Base-by-base conservation (phyloP, 352 stramenopile genomes). In the Phytophthora tubulina region DNA sequence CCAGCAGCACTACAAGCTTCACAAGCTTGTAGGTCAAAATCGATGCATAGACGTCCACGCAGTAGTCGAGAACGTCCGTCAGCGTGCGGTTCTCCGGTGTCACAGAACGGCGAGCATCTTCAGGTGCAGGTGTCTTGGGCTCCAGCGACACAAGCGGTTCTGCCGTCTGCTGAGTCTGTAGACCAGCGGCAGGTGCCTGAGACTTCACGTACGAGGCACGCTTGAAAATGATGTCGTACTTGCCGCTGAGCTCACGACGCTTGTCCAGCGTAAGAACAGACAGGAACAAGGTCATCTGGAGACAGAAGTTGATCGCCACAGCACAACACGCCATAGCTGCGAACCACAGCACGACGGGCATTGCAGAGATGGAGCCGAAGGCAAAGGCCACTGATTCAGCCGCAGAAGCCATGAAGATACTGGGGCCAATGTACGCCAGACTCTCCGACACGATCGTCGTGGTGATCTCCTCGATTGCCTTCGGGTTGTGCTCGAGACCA, bases 261-360 rank as follows among this genome's bases (percentile, higher is more conserved):
- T 89, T 89, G 68, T 91, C 84, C 7, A 91, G 53, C 6, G 76
- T 87, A n/a, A 91, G 57, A 17, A 91, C 66, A n/a, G 81, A 81
- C 0, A 91, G 54, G 56, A 91, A 82, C 54, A 91, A 54, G 27
- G 84, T 90, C 76, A 90, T 85, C 67, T 90, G 82, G 44, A 90
- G 61, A 48, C 72, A 78, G 48, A 91, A 89, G 58, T 91, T 91
- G 55, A 91, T 73, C 14, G 70, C 66, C 48, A 91, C 82, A 10
- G 84, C 81, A 35, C 75, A 84, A 39, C 75, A 82, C 2, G 84
- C 73, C 67, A 90, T 90, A 6, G 80, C 84, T 57, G 84, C 84
- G 68, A 91, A 91, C 80, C 82, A 91, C 54, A 88, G 41, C 13
- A 91, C 84, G 4, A 86, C 84, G 44, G 84, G 84, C 84, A 91